Percentiles rank a stretch among this genome's conserved stretches.
Conservation (phyloP, 179 eudicot genomes). For the Sideroxylon spinosum region DNA sequence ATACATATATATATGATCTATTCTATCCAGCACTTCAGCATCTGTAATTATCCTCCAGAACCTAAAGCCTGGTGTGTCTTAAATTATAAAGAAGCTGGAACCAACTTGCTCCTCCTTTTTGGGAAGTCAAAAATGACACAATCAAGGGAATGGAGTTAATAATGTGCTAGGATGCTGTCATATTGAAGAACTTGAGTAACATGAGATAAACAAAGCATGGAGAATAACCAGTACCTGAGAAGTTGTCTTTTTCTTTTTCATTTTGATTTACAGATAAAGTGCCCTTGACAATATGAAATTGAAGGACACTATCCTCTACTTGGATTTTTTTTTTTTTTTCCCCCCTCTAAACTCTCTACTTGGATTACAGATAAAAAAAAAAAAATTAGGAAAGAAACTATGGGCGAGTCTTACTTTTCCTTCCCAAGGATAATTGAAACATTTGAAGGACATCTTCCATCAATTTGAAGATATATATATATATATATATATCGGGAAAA, state of each 20-base stretch:
- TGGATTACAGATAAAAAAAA: too few species aligned
- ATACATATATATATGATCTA: background rate
- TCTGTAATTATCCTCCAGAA: background rate
- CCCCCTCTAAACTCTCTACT: too few species aligned
- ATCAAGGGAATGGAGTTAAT: too few species aligned
- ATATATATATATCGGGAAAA: too few species aligned
- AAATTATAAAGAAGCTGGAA: background rate
- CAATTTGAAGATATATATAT: background rate
- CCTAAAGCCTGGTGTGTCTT: background rate
- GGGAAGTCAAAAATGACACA: too few species aligned
- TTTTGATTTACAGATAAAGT: too few species aligned
- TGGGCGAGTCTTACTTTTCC: too few species aligned
- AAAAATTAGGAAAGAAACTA: too few species aligned
- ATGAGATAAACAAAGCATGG: background rate
- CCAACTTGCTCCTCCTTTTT: background rate
- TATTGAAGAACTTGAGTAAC: background rate
- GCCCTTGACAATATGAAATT: background rate
- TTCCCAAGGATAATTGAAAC: too few species aligned
- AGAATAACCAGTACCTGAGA: background rate
- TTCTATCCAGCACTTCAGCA: background rate
- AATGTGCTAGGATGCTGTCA: background rate
- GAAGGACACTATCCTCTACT: background rate
- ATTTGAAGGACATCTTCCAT: background rate
- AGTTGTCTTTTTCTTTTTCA: too few species aligned
- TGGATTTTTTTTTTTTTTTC: too few species aligned